Evolutionary conservation across 306 rosid genomes (phyloP).

Genomic region (Lathyrus tuberosus): DNA sequence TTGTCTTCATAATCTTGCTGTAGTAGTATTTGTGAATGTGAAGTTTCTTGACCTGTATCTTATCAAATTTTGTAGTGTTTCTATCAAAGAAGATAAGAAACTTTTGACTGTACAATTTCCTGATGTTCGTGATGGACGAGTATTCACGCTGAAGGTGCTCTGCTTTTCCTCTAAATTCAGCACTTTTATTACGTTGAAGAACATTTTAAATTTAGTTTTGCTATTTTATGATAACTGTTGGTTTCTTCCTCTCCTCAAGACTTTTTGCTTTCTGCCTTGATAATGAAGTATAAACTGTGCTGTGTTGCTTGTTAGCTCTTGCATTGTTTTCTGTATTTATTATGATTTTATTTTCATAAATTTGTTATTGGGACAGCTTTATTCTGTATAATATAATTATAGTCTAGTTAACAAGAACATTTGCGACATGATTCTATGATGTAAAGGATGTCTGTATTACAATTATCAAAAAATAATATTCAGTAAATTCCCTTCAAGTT

Average conservation of each 20-base stretch:
- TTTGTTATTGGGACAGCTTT: neutral
- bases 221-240: slow-evolving; percentile 12
- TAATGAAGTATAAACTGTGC: slow-evolving; percentile 7
- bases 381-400: neutral
- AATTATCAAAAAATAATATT: slow-evolving; percentile 1
- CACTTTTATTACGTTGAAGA: neutral
- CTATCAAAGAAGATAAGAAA: slow-evolving; percentile 86
- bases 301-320: neutral
- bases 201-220: slow-evolving; percentile 17
- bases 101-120: slow-evolving; percentile 91
- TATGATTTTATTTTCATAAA: neutral
- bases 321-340: slow-evolving; percentile 4
- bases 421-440: slow-evolving; percentile 7
- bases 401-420: neutral
- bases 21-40: slow-evolving; percentile 28
- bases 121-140: slow-evolving; percentile 90
- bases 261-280: slow-evolving; percentile 17
- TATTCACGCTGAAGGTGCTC: slow-evolving; percentile 92
- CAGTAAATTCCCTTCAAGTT: slow-evolving; percentile 8
- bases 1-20: slow-evolving; percentile 21
- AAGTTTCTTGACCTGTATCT: slow-evolving; percentile 47
- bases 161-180: slow-evolving; percentile 13
- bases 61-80: slow-evolving; percentile 69
- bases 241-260: neutral
- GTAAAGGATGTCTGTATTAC: neutral